These are phyloP conservation scores for Ophioceras dolichostomum DNA, from an alignment of 2,329 filamentous ascomycete species.

Conservation along the genomic window DNA sequence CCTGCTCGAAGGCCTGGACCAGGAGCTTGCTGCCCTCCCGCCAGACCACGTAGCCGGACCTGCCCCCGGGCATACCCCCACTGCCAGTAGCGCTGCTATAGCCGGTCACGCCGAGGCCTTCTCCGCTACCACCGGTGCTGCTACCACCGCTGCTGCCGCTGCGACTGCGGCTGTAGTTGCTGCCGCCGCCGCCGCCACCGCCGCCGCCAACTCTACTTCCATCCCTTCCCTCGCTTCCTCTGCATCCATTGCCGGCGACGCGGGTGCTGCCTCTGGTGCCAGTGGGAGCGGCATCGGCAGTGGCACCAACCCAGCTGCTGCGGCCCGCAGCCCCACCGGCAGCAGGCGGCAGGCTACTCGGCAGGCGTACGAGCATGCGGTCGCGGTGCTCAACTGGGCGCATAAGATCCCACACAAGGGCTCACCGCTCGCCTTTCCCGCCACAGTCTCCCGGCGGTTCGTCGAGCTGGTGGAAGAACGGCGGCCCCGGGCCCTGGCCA, in stretches of 20 bases:
- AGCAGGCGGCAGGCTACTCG: conserved; percentile 18
- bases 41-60: conserved; percentile 4
- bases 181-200: neutral
- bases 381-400: conserved; percentile 56
- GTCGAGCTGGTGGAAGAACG: conserved; percentile 46
- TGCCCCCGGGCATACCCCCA: neutral
- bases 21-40: conserved; percentile 31
- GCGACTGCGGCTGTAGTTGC: neutral
- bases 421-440: conserved; percentile 50
- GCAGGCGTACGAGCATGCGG: conserved; percentile 49
- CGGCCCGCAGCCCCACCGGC: neutral
- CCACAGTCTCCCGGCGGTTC: conserved; percentile 48
- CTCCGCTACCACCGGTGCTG: neutral
- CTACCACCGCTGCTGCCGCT: neutral
- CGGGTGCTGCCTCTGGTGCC: too few relatives aligned
- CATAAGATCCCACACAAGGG: conserved; percentile 47
- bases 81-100: too few relatives aligned
- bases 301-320: neutral
- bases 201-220: too few relatives aligned
- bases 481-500: conserved; percentile 48
- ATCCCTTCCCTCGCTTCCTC: too few relatives aligned
- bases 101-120: too few relatives aligned
- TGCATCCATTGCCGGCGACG: too few relatives aligned
- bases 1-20: conserved; percentile 43
- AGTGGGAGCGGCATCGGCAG: neutral